Base-by-base conservation (phyloP, 352 stramenopile species). In the Globisporangium echinulatum region DNA sequence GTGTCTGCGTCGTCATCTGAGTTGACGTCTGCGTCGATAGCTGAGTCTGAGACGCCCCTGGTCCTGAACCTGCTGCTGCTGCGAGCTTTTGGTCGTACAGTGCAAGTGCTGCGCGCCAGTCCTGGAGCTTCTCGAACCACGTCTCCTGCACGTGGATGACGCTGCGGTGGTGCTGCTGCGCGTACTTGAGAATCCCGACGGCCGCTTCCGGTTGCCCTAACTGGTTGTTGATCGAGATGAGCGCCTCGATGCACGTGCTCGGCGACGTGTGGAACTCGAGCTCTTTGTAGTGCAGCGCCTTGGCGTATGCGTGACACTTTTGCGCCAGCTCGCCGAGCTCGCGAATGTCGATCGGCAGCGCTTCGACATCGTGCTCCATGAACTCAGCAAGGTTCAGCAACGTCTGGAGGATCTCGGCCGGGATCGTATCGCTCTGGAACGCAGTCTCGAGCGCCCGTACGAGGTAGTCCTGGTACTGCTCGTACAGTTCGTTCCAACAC, bases 201-300 rank as follows among this genome's bases (percentile, higher is more conserved):
- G 97, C 97, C 11, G 96, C 97, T 65, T 99, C 97, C 0, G 94
- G 88, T 51, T 96, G 81, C 9, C 97, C 96, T 1, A 99, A 69
- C 71, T 99, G 98, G 55, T 99, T 98, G 75, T 99, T 99, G 50
- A 99, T 99, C 42, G 94, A 96, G 49, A 99, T 99, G 1, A 99
- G 80, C 44, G 88, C 85, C 67, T 99, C 97, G n/a, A 99, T 97
- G 68, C 94, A 98, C n/a, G 86, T 96, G 13, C 74, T 82, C 7
- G 87, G 87, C n/a, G 91, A 83, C 19, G 79, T 92, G 54, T 91
- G 78, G 59, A 98, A 99, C 71, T 99, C 96, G 1, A 98, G 75
- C 62, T 99, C 97, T 69, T 99, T 98, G 71, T 98, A 99, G 57
- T 98, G 93, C 64, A 94, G 52, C 56, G 82, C 64, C 68, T 99